Conservation (phyloP, 495 filamentous ascomycete genomes). For the Margaritispora aquatica region DNA sequence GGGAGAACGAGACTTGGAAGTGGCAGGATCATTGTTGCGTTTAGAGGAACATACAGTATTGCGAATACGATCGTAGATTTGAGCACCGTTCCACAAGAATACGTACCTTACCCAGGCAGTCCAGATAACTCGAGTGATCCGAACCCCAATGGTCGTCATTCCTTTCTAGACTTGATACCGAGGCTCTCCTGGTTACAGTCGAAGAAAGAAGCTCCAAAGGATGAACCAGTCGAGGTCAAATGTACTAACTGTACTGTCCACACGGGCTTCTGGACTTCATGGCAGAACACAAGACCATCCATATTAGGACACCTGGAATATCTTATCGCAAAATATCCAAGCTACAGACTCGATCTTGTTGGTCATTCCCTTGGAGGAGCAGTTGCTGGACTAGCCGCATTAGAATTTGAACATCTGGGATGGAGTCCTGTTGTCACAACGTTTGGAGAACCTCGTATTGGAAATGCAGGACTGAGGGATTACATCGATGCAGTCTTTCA, state of each 20-base stretch:
- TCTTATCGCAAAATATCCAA: conserved; percentile 46
- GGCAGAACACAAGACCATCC: conserved; percentile 60
- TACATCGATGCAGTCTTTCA: conserved; percentile 66
- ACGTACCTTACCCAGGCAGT: conserved; percentile 71
- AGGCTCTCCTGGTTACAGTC: neutral
- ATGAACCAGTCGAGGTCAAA: conserved; percentile 28
- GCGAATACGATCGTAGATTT: conserved; percentile 86
- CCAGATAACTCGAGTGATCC: conserved; percentile 13
- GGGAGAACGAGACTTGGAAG: conserved; percentile 19
- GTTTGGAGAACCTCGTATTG: conserved; percentile 85
- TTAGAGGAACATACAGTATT: conserved; percentile 90
- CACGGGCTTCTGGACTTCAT: conserved; percentile 79
- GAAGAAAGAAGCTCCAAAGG: conserved; percentile 7
- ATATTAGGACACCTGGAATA: conserved; percentile 54
- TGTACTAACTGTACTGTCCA: conserved; percentile 90
- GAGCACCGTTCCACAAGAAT: conserved; percentile 80
- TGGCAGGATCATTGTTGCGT: conserved; percentile 72
- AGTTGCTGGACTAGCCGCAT: conserved; percentile 77
- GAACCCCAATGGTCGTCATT: neutral
- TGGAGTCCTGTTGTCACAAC: conserved; percentile 77
- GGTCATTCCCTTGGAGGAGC: conserved; percentile 89
- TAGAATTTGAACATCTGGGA: conserved; percentile 64
- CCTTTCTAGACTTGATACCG: conserved; percentile 1
- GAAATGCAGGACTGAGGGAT: conserved; percentile 62
- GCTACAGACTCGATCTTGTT: conserved; percentile 68